Base-by-base conservation (phyloP, 225 moss, liverwort and hornwort genomes). In the Asterella californica region DNA sequence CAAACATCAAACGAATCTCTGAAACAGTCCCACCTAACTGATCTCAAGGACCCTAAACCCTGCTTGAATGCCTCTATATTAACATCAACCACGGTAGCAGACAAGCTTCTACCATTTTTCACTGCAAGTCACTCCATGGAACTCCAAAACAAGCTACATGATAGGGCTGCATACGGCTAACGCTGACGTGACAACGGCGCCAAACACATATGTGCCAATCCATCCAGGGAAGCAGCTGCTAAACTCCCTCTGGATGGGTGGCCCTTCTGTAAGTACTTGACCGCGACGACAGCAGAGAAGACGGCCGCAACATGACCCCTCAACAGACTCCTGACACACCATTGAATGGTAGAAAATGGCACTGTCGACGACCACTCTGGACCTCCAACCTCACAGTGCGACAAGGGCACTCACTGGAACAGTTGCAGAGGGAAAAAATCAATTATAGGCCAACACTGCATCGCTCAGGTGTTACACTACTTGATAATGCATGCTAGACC, bases 371-470 rank as follows among this genome's bases (percentile, higher is more conserved):
- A 88, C 88, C 85, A 99, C 99, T 95, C 99, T 99, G 99, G 97
- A 99, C 99, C 93, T 95, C 95, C 99, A 99, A 93, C 95, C 92
- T 99, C 95, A 99, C 89, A 91, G 91, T 99, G 99, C 99, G 90
- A 99, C 99, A 95, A 95, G 92, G 97, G 94, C 95, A 95, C 95
- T 99, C 95, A 99, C 99, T 99, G 99, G 99, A 99, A 99, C 99
- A 99, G 95, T 99, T 90, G 91, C 95, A 99, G 95, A 99, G 88
- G 99, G 91, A 95, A 93, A 95, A 88, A 95, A 99, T 99, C 99
- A 99, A 89, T 88, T 83, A 85, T 72, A 80, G 52, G 85, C 87
- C 84, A 85, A 84, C 72, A 83, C 82, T 87, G 85, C 87, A 88
- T 87, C 79, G 79, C 84, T 85, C 84, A 82, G 78, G 78, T 82